These are phyloP conservation scores for Mucor piriformis DNA, from an alignment of 371 early-diverging fungal genomes.

Conservation along the genomic window DNA sequence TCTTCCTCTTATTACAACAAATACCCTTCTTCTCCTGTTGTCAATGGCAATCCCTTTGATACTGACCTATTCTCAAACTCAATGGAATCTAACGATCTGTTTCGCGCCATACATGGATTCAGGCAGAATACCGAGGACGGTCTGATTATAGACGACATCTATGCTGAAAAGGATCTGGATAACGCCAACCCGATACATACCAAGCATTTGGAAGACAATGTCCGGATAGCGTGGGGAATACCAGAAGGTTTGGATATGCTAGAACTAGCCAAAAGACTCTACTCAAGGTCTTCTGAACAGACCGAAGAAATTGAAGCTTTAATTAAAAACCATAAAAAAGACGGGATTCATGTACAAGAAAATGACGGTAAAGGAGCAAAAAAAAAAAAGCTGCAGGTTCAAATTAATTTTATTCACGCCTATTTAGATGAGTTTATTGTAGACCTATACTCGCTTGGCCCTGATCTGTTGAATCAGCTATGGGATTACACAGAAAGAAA, in stretches of 20 bases:
- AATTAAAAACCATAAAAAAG: conserved; percentile 28
- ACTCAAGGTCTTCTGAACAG: conserved; percentile 27
- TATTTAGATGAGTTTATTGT: conserved; percentile 41
- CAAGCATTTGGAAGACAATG: conserved; percentile 22
- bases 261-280: conserved; percentile 41
- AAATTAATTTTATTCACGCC: too few relatives aligned
- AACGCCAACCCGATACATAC: conserved; percentile 39
- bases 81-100: conserved; percentile 8
- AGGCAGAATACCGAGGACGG: conserved; percentile 11
- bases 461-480: conserved; percentile 32
- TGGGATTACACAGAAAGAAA: conserved; percentile 43
- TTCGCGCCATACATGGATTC: conserved; percentile 4
- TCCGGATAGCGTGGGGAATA: conserved; percentile 45
- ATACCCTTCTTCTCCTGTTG: conserved; percentile 20
- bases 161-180: conserved; percentile 38
- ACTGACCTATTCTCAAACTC: neutral
- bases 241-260: conserved; percentile 48
- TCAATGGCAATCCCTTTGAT: neutral
- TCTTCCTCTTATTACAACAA: neutral
- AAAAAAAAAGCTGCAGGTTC: too few relatives aligned
- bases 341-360: conserved; percentile 27
- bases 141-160: conserved; percentile 37
- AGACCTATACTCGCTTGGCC: conserved; percentile 50
- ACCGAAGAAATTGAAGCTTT: conserved; percentile 33
- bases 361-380: conserved; percentile 28